Evolutionary conservation across 805 yeast genomes (phyloP).

Genomic region (Blastobotrys parvus): DNA sequence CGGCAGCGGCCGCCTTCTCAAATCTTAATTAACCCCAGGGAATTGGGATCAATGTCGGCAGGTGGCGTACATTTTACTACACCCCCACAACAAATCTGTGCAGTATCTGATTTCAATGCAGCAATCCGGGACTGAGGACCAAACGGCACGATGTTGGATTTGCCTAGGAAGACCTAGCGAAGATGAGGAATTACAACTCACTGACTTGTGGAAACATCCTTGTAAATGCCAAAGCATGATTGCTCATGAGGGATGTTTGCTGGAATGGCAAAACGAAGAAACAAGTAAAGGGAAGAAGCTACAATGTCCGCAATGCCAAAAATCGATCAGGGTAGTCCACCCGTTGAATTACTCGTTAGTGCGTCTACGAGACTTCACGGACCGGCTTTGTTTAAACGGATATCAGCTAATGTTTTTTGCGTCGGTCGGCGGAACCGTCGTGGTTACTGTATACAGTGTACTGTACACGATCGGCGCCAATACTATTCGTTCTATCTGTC

Average conservation of each 20-base stretch:
- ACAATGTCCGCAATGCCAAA: constrained; percentile 28
- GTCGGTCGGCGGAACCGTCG: constrained; percentile 12
- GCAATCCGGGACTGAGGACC: neutral
- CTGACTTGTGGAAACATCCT: constrained; percentile 39
- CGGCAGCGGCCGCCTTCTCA: neutral
- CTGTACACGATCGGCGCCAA: constrained; percentile 25
- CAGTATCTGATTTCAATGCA: neutral
- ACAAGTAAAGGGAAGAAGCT: constrained; percentile 12
- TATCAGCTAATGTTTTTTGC: constrained; percentile 13
- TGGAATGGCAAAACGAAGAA: constrained; percentile 34
- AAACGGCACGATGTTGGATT: constrained; percentile 24
- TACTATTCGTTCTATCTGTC: constrained; percentile 21
- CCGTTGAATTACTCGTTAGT: constrained; percentile 12
- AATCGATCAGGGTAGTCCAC: constrained; percentile 17
- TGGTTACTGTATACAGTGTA: constrained; percentile 16
- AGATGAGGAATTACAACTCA: constrained; percentile 24
- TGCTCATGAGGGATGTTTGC: constrained; percentile 39
- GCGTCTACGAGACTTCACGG: constrained; percentile 14
- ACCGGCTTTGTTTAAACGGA: constrained; percentile 10
- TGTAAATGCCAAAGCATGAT: constrained; percentile 38
- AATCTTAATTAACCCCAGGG: neutral
- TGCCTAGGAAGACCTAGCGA: constrained; percentile 28
- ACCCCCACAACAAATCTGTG: neutral
- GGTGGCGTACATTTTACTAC: neutral
- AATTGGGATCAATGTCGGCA: neutral